phyloP scores from a whole-genome alignment of 2,329 filamentous ascomycete species.

The Alternaria sp. region DNA sequence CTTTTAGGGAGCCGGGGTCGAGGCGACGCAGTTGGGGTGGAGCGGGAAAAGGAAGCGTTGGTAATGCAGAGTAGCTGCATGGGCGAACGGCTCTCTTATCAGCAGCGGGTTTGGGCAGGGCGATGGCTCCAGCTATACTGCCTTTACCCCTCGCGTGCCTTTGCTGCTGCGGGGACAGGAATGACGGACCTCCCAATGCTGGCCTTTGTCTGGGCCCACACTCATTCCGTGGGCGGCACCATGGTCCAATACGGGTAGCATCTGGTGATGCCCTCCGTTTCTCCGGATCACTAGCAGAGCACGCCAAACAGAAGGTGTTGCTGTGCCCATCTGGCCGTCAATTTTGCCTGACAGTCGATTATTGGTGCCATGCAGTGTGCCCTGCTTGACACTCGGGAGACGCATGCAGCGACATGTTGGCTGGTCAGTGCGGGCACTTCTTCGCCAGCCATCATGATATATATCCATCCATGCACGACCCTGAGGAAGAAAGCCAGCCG shows the following conservation, averaged over 20 bases:
- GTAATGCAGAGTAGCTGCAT: constrained; percentile 11
- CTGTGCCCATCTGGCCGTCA: constrained; percentile 21
- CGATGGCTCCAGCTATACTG: constrained; percentile 18
- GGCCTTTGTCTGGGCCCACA: constrained; percentile 45
- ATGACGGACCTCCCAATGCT: constrained; percentile 38
- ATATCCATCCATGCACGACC: constrained; percentile 1
- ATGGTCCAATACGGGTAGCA: constrained; percentile 29
- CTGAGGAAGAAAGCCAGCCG: constrained; percentile 2
- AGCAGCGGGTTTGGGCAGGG: constrained; percentile 13
- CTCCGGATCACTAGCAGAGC: constrained; percentile 35
- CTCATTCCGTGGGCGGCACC: constrained; percentile 23
- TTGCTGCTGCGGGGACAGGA: constrained; percentile 45
- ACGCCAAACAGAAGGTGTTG: constrained; percentile 17
- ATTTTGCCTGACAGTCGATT: neutral
- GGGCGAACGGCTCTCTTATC: constrained; percentile 37
- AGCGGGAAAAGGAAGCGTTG: constrained; percentile 7
- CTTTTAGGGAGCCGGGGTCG: constrained; percentile 4
- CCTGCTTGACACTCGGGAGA: neutral
- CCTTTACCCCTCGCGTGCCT: constrained; percentile 39
- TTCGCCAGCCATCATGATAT: neutral
- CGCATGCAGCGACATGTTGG: constrained; percentile 2
- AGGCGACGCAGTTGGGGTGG: constrained; percentile 2
- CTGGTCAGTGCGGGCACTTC: constrained; percentile 11
- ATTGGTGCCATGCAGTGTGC: neutral
- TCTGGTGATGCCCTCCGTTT: constrained; percentile 32